These are phyloP conservation scores for Salvia splendens DNA, from an alignment of 257 asterid genomes.

Conservation along the genomic window DNA sequence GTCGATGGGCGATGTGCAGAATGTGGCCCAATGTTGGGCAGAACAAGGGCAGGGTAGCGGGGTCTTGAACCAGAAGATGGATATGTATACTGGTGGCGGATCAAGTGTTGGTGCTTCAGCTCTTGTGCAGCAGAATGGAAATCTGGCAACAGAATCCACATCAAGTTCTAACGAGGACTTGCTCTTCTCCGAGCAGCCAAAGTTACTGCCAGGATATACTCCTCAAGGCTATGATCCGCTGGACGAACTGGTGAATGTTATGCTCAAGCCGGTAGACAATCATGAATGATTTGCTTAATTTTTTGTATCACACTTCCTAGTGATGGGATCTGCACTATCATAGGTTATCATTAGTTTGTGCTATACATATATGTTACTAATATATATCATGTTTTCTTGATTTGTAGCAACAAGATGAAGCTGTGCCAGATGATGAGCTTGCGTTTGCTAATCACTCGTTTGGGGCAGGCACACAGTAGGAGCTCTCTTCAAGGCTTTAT, in stretches of 20 bases:
- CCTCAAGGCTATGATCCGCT: constrained; percentile 40
- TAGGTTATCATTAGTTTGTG: background rate
- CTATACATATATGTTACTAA: background rate
- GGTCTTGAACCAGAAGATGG: constrained; percentile 45
- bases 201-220: constrained; percentile 47
- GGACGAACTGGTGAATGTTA: constrained; percentile 40
- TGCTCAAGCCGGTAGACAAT: constrained; percentile 55
- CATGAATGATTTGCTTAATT: no score
- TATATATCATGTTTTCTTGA: constrained; percentile 19
- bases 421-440: constrained; percentile 47
- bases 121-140: constrained; percentile 44
- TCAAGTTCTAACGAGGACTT: constrained; percentile 49
- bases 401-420: constrained; percentile 73
- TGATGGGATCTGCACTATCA: constrained; percentile 1
- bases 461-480: constrained; percentile 42
- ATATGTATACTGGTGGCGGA: constrained; percentile 46
- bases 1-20: constrained; percentile 33
- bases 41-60: constrained; percentile 39
- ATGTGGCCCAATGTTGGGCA: constrained; percentile 48
- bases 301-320: background rate
- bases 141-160: constrained; percentile 37
- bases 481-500: constrained; percentile 40
- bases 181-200: constrained; percentile 51
- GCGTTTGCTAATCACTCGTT: constrained; percentile 56
- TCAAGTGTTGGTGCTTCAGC: constrained; percentile 43